Evolutionary conservation across 768 basidiomycete genomes (phyloP), one percentile per base, ranked within the genome.

Genomic region (Pholiota molesta): DNA sequence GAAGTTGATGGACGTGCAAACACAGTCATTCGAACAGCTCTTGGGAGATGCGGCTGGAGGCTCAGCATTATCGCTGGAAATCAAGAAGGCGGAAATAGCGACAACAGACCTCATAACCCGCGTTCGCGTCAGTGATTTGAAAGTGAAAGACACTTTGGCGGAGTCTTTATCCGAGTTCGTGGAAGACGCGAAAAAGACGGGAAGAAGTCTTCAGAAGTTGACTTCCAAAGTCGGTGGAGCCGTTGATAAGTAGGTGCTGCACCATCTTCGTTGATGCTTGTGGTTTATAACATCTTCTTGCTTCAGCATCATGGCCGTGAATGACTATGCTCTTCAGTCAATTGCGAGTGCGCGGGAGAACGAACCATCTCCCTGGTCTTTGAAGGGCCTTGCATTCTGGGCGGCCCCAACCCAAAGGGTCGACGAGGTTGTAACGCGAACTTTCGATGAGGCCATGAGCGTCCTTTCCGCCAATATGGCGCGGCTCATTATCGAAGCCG

Each of bases 21-120:
- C 81, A 61, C 76, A 82, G 45, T 82, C 83, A 1, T 86, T 92
- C 59, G 88, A 86, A 57, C 78, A 89, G 64, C 73, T 92, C 17
- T 71, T 89, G 26, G 85, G 84, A 52, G 84, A 86, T 51, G 78
- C 86, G 0, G 78, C 81, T 0, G 86, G 87, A 2, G 83, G 85
- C 0, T 84, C 87, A 0, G 79, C 79, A 5, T 70, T 94, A 39
- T 84, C 89, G 5, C 69, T 90, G 47, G 84, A 90, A 59, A 83
- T 94, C 64, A 86, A 91, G 74, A 88, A 86, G 71, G 87, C 90
- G 14, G 88, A 92, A 66, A 87, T 92, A 83, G 92, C 90, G 14
- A 90, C 88, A 1, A 77, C 73, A 23, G 91, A 94, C 69, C 78
- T 94, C 55, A 75, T 83, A 14, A 80, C 84, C 5, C 77, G 91